phyloP scores from a whole-genome alignment of 2,329 filamentous ascomycete genomes.

The Alternaria ethzedia region DNA sequence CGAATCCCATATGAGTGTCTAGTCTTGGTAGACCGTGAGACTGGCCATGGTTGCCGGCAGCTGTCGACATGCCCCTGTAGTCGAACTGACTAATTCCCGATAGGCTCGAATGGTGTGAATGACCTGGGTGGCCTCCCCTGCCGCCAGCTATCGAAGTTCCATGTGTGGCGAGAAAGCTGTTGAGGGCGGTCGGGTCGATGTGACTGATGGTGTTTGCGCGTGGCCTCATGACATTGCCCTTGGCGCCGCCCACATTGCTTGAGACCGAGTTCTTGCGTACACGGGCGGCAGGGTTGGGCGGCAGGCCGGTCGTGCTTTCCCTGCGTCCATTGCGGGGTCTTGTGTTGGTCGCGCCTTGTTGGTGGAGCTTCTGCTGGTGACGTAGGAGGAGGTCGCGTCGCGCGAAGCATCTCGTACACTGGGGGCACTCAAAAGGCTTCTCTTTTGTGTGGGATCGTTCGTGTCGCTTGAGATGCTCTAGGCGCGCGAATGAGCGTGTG shows the following conservation, averaged over 20 bases:
- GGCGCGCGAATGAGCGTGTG: slow-evolving; percentile 86
- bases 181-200: slow-evolving; percentile 78
- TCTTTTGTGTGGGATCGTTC: slow-evolving; percentile 98
- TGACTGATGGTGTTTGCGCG: slow-evolving; percentile 97
- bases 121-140: slow-evolving; percentile 57
- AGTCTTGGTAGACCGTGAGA: slow-evolving; percentile 78
- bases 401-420: slow-evolving; percentile 94
- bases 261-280: slow-evolving; percentile 93
- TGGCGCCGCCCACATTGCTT: slow-evolving; percentile 58
- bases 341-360: slow-evolving; percentile 86
- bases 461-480: slow-evolving; percentile 97
- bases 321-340: slow-evolving; percentile 82
- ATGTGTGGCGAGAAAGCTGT: slow-evolving; percentile 67
- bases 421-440: slow-evolving; percentile 96
- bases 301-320: slow-evolving; percentile 81
- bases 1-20: slow-evolving; percentile 77
- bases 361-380: slow-evolving; percentile 98
- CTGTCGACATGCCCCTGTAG: slow-evolving; percentile 74
- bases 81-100: slow-evolving; percentile 69
- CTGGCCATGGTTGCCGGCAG: slow-evolving; percentile 69
- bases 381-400: slow-evolving; percentile 88
- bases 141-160: slow-evolving; percentile 59
- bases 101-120: slow-evolving; percentile 77
- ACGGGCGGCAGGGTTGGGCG: slow-evolving; percentile 70
- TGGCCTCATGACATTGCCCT: slow-evolving; percentile 73